Base-by-base conservation (phyloP, 805 yeast genomes). In the Candida parachauliodes region DNA sequence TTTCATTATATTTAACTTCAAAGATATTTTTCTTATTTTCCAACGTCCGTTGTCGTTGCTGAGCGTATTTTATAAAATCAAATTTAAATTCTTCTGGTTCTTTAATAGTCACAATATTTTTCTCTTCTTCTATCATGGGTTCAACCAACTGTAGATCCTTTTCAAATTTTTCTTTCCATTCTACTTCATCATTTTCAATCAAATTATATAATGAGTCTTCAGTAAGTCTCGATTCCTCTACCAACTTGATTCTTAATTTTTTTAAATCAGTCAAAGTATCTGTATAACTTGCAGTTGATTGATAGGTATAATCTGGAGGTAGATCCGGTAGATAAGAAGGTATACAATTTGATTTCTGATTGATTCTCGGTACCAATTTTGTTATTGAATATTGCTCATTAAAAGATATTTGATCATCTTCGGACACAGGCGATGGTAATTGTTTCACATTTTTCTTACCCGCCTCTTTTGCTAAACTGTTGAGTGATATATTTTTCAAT, bases 271-370 rank as follows among this genome's bases (percentile, higher is more conserved):
- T 74, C 11, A 80, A 60, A 15, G 81, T 68, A 17, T 76, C 66
- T 39, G 80, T 71, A 54, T 68, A 88, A 45, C 72, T 71, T 0
- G 95, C 83, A 0, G 96, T 84, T 39, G 80, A 75, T 57, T 77
- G 79, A 55, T 83, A 91, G 0, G 98, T 91, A 59, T 89, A 94
- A 51, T 88, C 95, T 0, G 98, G 96, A 1, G 98, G 98, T 20
- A 91, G 69, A 9, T 79, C 78, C 0, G 98, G 98, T 48, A 91
- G 63, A 81, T 88, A 88, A 5, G 63, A 53, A 0, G 94, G 94
- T 6, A 86, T 71, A 42, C 77, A 76, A 4, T 56, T 53, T 1
- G 71, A 68, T 20, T 48, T 46, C n/a, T 39, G 33, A 5, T 55
- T 43, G 32, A 24, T 81, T 61, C 39, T 81, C 1, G 73, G 88